These are phyloP conservation scores for Naganishia vishniacii DNA, from an alignment of 768 basidiomycete genomes.

Conservation along the genomic window DNA sequence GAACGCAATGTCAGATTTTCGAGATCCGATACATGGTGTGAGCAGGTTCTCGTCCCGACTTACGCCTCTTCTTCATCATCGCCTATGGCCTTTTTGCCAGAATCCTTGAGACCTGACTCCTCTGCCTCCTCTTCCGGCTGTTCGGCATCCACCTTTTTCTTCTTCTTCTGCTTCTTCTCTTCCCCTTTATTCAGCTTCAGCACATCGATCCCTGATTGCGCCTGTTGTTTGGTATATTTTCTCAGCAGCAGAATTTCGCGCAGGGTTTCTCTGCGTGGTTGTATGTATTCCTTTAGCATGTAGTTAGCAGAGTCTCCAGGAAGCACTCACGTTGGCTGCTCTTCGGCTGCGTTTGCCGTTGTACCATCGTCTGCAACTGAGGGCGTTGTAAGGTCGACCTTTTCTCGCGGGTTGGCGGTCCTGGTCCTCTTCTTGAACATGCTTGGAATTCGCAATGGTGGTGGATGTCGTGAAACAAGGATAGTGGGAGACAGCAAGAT, in stretches of 20 bases:
- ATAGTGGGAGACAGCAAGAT: not conserved
- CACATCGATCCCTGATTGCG: constrained; percentile 69
- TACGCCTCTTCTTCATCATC: constrained; percentile 56
- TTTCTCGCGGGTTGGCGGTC: constrained; percentile 42
- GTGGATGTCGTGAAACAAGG: no score
- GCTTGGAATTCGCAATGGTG: not conserved
- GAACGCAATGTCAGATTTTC: no score
- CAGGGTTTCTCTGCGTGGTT: constrained; percentile 49
- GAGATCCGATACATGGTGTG: not conserved
- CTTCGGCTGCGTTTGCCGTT: constrained; percentile 31
- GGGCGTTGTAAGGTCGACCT: constrained; percentile 24
- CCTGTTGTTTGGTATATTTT: constrained; percentile 64
- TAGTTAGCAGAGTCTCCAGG: not conserved
- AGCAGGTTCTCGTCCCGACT: constrained; percentile 51
- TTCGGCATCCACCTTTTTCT: constrained; percentile 55
- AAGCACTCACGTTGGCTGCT: constrained; percentile 35
- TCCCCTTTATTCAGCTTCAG: constrained; percentile 80
- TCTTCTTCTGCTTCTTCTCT: constrained; percentile 56
- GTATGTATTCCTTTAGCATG: not conserved
- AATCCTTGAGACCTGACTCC: constrained; percentile 56
- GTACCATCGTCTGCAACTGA: not conserved
- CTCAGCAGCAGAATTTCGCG: constrained; percentile 79
- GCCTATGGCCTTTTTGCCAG: constrained; percentile 40
- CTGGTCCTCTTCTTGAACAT: constrained; percentile 51
- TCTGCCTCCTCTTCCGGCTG: constrained; percentile 33